These are phyloP conservation scores for Macadamia integrifolia DNA, from an alignment of 164 flowering plant genomes.

Conservation along the genomic window DNA sequence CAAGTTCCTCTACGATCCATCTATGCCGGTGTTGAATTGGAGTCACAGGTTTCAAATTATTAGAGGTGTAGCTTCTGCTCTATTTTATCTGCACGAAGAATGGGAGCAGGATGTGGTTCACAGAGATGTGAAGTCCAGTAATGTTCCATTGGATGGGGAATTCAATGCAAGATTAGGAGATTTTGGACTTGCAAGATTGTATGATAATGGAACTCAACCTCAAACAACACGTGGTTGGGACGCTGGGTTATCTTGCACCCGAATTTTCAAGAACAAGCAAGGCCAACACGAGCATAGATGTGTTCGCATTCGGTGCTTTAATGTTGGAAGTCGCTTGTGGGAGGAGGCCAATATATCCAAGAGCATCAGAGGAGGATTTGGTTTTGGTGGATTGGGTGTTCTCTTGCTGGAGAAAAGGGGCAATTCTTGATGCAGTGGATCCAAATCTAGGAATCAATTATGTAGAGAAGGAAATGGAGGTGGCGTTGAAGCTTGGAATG, in stretches of 20 bases:
- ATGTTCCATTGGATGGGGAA: slow-evolving; percentile 29
- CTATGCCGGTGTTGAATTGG: slow-evolving; percentile 20
- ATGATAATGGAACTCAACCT: slow-evolving; percentile 26
- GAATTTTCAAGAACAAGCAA: slow-evolving; percentile 29
- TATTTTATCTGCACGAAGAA: slow-evolving; percentile 31
- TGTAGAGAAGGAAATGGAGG: slow-evolving; percentile 11
- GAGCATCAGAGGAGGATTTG: not conserved
- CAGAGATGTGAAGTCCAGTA: slow-evolving; percentile 40
- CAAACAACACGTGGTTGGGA: slow-evolving; percentile 35
- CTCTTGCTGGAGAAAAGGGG: slow-evolving; percentile 13
- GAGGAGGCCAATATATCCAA: slow-evolving; percentile 24
- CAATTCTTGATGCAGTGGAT: slow-evolving; percentile 12
- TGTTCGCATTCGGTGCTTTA: slow-evolving; percentile 33
- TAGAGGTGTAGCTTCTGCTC: slow-evolving; percentile 32
- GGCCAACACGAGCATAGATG: slow-evolving; percentile 30
- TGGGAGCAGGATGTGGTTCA: slow-evolving; percentile 40
- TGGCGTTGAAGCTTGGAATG: slow-evolving; percentile 23
- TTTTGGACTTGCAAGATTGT: slow-evolving; percentile 34
- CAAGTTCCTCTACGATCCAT: slow-evolving; percentile 15
- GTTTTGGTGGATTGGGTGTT: slow-evolving; percentile 30
- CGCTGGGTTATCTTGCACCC: slow-evolving; percentile 38
- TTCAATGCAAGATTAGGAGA: slow-evolving; percentile 33
- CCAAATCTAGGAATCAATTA: slow-evolving; percentile 5
- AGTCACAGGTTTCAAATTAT: slow-evolving; percentile 24
- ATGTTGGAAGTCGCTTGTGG: slow-evolving; percentile 41